phyloP scores from a whole-genome alignment of 768 basidiomycete species.

The Postia placenta region DNA sequence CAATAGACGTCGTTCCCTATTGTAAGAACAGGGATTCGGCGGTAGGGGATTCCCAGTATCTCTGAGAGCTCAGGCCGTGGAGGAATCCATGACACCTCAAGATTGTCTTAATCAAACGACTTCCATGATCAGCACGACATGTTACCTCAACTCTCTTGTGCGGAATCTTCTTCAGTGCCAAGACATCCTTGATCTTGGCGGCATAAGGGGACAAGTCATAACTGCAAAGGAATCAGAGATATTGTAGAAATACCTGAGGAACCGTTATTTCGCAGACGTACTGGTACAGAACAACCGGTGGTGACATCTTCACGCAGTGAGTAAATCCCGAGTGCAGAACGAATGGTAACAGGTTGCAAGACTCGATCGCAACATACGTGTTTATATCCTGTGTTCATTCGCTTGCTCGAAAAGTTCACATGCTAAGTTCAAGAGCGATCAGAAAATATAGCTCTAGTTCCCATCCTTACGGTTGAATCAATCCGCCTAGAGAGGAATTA shows the following conservation, averaged over 20 bases:
- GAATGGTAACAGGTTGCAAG: too few species aligned
- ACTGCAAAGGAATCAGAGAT: constrained; percentile 20
- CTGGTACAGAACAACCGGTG: constrained; percentile 40
- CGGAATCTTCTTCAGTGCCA: constrained; percentile 43
- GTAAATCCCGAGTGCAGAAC: too few species aligned
- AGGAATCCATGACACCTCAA: constrained; percentile 41
- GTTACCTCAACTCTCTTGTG: constrained; percentile 41
- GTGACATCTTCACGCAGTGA: too few species aligned
- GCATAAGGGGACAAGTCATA: constrained; percentile 49
- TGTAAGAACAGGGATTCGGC: constrained; percentile 53
- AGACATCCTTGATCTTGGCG: constrained; percentile 44
- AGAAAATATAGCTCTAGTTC: too few species aligned
- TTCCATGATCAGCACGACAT: not conserved
- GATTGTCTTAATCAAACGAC: not conserved
- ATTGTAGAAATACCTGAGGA: not conserved
- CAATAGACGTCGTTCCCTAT: constrained; percentile 59
- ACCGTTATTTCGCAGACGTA: constrained; percentile 25
- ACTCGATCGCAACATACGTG: too few species aligned
- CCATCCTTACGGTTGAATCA: too few species aligned
- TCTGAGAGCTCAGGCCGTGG: constrained; percentile 54
- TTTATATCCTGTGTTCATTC: too few species aligned
- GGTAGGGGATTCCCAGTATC: constrained; percentile 45
- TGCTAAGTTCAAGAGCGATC: too few species aligned
- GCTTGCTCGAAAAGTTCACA: too few species aligned
- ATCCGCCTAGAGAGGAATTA: too few species aligned